Conservation (phyloP, 148 eudicot genomes). For the Camellia japonica region DNA sequence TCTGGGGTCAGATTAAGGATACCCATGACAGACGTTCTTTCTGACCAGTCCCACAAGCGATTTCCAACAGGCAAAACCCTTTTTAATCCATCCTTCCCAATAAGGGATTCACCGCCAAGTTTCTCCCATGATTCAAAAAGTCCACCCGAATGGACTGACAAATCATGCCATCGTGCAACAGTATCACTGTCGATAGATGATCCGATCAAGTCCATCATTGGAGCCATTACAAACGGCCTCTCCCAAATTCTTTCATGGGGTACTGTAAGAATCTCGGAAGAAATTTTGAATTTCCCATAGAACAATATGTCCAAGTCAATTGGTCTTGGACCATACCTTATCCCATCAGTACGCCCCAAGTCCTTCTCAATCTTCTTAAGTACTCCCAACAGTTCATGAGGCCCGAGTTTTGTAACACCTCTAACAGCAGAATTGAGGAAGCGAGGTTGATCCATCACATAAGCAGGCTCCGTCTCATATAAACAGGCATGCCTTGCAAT, state of each 20-base stretch:
- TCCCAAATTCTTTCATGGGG: constrained; percentile 97
- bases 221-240: constrained; percentile 94
- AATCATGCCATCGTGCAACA: constrained; percentile 61
- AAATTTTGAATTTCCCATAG: constrained; percentile 60
- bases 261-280: constrained; percentile 58
- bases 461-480: constrained; percentile 91
- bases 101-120: constrained; percentile 77
- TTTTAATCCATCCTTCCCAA: constrained; percentile 81
- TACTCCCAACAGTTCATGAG: constrained; percentile 59
- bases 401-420: constrained; percentile 72
- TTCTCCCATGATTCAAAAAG: constrained; percentile 84
- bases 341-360: constrained; percentile 77
- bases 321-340: constrained; percentile 89
- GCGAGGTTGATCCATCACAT: constrained; percentile 74
- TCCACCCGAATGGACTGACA: constrained; percentile 52
- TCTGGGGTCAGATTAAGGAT: constrained; percentile 88
- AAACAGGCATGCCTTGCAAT: constrained; percentile 74
- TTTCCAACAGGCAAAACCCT: constrained; percentile 79
- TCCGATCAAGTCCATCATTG: constrained; percentile 72
- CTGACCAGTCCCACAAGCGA: constrained; percentile 72
- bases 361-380: constrained; percentile 88
- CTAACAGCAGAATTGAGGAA: constrained; percentile 92
- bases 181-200: constrained; percentile 54
- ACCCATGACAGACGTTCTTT: constrained; percentile 78
- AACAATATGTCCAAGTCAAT: constrained; percentile 85